Evolutionary conservation across 2,329 filamentous ascomycete species (phyloP).

Genomic region (Cercospora citrullina): DNA sequence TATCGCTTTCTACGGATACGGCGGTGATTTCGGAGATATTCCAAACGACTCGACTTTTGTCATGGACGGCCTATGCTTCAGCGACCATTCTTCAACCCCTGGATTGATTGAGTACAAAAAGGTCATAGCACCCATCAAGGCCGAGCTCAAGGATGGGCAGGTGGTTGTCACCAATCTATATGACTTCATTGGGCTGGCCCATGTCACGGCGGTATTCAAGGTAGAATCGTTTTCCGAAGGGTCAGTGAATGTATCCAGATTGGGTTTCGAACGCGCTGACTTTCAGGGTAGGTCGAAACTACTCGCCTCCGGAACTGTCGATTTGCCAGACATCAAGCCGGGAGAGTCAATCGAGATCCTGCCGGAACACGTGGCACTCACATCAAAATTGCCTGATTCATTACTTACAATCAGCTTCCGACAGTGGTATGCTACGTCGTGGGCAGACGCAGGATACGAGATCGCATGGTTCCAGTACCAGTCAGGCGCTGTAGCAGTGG

Average conservation of each 20-base stretch:
- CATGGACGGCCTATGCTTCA: slow-evolving; percentile 45
- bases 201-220: slow-evolving; percentile 18
- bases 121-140: slow-evolving; percentile 43
- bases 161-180: slow-evolving; percentile 41
- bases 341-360: slow-evolving; percentile 3
- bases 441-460: slow-evolving; percentile 40
- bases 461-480: slow-evolving; percentile 30
- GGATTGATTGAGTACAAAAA: slow-evolving; percentile 45
- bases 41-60: slow-evolving; percentile 43
- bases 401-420: slow-evolving; percentile 52
- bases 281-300: slow-evolving; percentile 17
- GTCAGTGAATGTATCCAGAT: background rate
- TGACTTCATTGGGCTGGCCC: slow-evolving; percentile 32
- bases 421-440: slow-evolving; percentile 48
- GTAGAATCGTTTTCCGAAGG: slow-evolving; percentile 12
- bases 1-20: slow-evolving; percentile 44
- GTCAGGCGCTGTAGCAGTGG: background rate
- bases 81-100: slow-evolving; percentile 43
- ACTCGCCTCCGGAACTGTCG: slow-evolving; percentile 7
- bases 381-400: slow-evolving; percentile 37
- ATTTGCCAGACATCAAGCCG: slow-evolving; percentile 7
- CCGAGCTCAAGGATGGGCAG: slow-evolving; percentile 31
- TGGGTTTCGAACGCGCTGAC: slow-evolving; percentile 21
- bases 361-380: slow-evolving; percentile 24
- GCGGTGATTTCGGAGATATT: slow-evolving; percentile 36